Evolutionary conservation across 495 filamentous ascomycete genomes (phyloP), one percentile per base, ranked within the genome.

Genomic region (Podospora pseudoanserina): DNA sequence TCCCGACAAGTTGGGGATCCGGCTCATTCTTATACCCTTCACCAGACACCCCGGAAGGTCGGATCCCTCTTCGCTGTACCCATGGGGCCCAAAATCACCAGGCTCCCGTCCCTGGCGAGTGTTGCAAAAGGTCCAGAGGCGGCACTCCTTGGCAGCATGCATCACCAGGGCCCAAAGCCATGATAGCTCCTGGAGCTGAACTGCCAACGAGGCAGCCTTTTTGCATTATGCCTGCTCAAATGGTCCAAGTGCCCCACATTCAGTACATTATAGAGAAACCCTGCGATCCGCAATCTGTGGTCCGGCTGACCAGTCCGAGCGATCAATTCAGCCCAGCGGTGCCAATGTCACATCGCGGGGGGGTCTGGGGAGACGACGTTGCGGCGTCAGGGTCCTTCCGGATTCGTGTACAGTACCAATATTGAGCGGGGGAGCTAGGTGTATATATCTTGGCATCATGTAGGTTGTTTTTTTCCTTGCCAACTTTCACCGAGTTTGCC

Each of bases 221-320:
- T 49, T 49, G 39, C 39, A 49, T 49, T 13, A 49, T 49, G 39
- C 39, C 9, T 49, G 39, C 39, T 49, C 13, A 11, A 49, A 26
- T 58, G 19, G 19, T 19, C 18, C n/a, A 19, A 26, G n/a, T 26
- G 23, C 55, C 0, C 9, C 55, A 4, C 7, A 5, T 6, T 32
- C 30, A 23, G 23, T 32, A 32, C 19, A 58, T 58, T 58, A 15
- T 19, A 20, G 39, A 49, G 5, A 11, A 49, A 19, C 7, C 55
- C 55, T 58, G 55, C 19, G 23, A 58, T 58, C 23, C 55, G 55
- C 55, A 58, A 20, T 58, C 55, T n/a, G 7, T 58, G 55, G 55
- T 58, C 55, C 55, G 55, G 55, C 55, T 58, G 55, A 58, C 55
- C 55, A 20, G 55, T 58, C n/a, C 55, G 55, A 58, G 55, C 55